Conservation (phyloP, 768 basidiomycete species). For the Tricholoma saponaceum region DNA sequence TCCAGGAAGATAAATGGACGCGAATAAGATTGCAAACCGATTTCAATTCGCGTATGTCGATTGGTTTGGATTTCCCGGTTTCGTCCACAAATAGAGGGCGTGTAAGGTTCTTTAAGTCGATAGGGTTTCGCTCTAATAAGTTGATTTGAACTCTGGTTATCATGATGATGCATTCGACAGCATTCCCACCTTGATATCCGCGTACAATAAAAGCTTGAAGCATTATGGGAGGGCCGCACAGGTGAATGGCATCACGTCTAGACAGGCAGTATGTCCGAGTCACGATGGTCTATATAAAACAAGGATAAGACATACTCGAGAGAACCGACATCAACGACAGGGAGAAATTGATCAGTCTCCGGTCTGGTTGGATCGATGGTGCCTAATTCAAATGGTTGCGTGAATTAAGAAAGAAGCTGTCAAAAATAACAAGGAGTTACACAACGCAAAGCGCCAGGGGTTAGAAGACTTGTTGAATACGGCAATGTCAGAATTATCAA, state of each 20-base stretch:
- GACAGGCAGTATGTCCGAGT: not conserved
- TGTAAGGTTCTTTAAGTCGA: not conserved
- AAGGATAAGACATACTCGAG: not conserved
- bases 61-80: not conserved
- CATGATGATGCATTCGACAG: not conserved
- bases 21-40: not conserved
- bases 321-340: constrained; percentile 5
- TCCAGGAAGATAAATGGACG: not conserved
- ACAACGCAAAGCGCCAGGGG: not conserved
- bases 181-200: constrained; percentile 4
- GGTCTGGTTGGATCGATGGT: not conserved
- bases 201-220: constrained; percentile 7
- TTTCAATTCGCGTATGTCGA: not conserved
- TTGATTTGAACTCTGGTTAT: not conserved
- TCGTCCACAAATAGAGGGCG: not conserved
- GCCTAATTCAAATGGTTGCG: not conserved
- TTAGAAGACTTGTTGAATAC: not conserved
- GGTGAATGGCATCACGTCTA: constrained; percentile 4
- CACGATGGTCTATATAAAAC: not conserved
- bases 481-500: not conserved
- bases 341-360: constrained; percentile 3
- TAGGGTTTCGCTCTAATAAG: not conserved
- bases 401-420: not conserved
- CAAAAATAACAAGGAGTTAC: not conserved
- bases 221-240: constrained; percentile 6